These are phyloP conservation scores for Penicillium sp. DNA, from an alignment of 2,329 filamentous ascomycete genomes.

Conservation along the genomic window DNA sequence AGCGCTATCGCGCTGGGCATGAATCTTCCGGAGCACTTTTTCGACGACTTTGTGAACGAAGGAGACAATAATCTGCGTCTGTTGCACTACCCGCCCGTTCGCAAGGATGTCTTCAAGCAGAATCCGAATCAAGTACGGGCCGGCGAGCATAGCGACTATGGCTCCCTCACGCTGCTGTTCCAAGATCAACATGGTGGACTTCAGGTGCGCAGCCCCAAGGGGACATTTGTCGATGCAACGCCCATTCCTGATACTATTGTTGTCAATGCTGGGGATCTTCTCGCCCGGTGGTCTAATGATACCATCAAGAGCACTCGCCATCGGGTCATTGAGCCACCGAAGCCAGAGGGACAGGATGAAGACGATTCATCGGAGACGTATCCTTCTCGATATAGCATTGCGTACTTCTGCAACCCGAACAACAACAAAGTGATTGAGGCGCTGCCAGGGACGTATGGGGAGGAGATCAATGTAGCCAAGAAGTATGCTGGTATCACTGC, in stretches of 20 bases:
- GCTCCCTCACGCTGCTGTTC: constrained; percentile 56
- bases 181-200: constrained; percentile 60
- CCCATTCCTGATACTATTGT: constrained; percentile 82
- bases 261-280: constrained; percentile 83
- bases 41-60: constrained; percentile 71
- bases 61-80: constrained; percentile 73
- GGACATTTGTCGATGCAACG: constrained; percentile 77
- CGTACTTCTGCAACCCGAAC: constrained; percentile 91
- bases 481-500: constrained; percentile 79
- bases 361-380: constrained; percentile 53
- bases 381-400: constrained; percentile 81
- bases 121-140: constrained; percentile 73
- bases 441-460: constrained; percentile 73
- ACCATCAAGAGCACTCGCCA: constrained; percentile 89
- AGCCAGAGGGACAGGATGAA: constrained; percentile 43
- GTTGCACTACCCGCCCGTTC: constrained; percentile 74
- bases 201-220: constrained; percentile 69
- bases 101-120: constrained; percentile 64
- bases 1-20: constrained; percentile 81
- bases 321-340: constrained; percentile 83
- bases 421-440: constrained; percentile 74
- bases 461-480: constrained; percentile 62
- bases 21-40: constrained; percentile 70
- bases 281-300: constrained; percentile 88
- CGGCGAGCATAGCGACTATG: constrained; percentile 73